Evolutionary conservation across 2,329 filamentous ascomycete genomes (phyloP), one percentile per base, ranked within the genome.

Genomic region (Hypoxylon sp.): DNA sequence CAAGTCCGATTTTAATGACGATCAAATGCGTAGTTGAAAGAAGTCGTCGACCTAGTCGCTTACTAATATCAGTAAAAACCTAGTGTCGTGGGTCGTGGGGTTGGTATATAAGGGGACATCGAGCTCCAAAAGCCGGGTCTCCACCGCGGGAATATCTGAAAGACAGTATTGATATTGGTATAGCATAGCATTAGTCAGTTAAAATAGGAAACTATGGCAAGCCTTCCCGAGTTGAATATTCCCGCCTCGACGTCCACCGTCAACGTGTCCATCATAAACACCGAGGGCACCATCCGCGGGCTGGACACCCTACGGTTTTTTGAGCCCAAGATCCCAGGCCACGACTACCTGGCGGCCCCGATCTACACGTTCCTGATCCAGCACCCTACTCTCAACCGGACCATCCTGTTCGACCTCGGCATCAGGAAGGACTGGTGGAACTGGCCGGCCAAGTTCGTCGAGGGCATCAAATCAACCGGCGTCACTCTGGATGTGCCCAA

Each of bases 191-290:
- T 39, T 15, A 34, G 30, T 26, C 19, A 52, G 11, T 8, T 11
- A 46, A 11, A 28, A 53, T 15, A 57, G 4, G 24, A 55, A 55
- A 68, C 22, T 19, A 70, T 70, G 71, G 62, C 70, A 7, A 65
- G 48, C 64, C 69, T 57, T 30, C 74, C 71, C 11, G 64, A 75
- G 19, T 67, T 77, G 15, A 65, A 72, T n/a, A 76, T 78, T 43
- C 76, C 76, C 0, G 20, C 64, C 1, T 78, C 75, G 11, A 57
- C 67, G 2, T 67, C 72, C 30, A 76, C 71, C 1, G 75, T 78
- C 24, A 58, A 72, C 37, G 71, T 78, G 20, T 75, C 72, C 24
- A 76, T 78, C 65, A 73, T 78, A 55, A 65, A 78, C 64, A 75
- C 72, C 0, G 72, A 66, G 2, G 63, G 67, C 19, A 65, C 51